These are phyloP conservation scores for Phytophthora cajani DNA, from an alignment of 352 stramenopile genomes.

Conservation along the genomic window DNA sequence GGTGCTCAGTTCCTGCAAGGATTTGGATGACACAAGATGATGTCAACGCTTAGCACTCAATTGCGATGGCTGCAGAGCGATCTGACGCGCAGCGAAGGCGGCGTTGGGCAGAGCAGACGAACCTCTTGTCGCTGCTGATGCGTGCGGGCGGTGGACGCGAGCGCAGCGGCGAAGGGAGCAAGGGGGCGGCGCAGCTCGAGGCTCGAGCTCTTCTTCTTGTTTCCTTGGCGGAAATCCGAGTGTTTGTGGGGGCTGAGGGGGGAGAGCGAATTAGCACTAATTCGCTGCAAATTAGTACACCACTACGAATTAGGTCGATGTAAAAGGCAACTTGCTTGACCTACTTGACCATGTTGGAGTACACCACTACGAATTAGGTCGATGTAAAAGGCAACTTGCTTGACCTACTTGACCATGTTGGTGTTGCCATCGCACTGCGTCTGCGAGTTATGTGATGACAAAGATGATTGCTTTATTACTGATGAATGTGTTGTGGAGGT, in stretches of 20 bases:
- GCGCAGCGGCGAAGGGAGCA: constrained; percentile 6
- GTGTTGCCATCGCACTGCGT: background rate
- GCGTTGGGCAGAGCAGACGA: constrained; percentile 11
- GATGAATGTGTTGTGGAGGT: background rate
- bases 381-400: background rate
- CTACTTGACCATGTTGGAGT: too few relatives aligned
- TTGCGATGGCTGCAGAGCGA: constrained; percentile 11
- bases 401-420: too few relatives aligned
- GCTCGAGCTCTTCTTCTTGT: constrained; percentile 29
- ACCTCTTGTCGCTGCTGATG: constrained; percentile 20
- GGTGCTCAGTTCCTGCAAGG: constrained; percentile 12
- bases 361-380: background rate
- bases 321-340: background rate
- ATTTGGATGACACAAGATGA: constrained; percentile 8
- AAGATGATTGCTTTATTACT: constrained; percentile 2
- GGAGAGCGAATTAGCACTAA: background rate
- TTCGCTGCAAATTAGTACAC: background rate
- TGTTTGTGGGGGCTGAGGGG: background rate
- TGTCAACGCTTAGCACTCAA: constrained; percentile 12
- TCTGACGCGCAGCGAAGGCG: background rate
- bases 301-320: background rate
- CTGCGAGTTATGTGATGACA: background rate
- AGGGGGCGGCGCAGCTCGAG: constrained; percentile 7
- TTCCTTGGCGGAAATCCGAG: constrained; percentile 29
- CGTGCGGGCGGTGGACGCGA: background rate